These are phyloP conservation scores for Kockovaella imperatae DNA, from an alignment of 768 basidiomycete species.

Conservation along the genomic window DNA sequence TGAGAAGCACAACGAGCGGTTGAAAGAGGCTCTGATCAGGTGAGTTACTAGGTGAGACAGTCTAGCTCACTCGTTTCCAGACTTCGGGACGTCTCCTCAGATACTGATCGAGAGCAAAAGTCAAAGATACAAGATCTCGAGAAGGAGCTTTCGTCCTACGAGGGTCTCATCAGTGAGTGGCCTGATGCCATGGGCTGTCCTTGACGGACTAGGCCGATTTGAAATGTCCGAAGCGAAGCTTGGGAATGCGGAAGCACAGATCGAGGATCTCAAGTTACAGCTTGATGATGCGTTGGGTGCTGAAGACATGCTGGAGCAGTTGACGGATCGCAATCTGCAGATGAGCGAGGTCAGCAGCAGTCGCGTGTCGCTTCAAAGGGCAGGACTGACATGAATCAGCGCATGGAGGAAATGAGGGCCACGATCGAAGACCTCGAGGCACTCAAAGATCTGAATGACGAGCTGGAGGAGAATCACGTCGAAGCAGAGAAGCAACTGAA, in stretches of 20 bases:
- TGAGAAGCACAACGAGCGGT: conserved; percentile 89
- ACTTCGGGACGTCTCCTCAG: conserved; percentile 77
- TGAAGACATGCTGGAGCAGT: conserved; percentile 89
- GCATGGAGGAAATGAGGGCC: conserved; percentile 95
- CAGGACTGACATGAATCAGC: conserved; percentile 49
- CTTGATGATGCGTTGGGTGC: conserved; percentile 91
- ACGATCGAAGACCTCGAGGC: conserved; percentile 94
- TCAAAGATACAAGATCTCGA: conserved; percentile 78
- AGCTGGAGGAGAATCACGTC: conserved; percentile 90
- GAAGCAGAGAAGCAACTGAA: conserved; percentile 87
- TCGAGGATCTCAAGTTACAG: conserved; percentile 88
- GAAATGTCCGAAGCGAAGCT: conserved; percentile 72
- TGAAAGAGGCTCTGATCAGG: conserved; percentile 90
- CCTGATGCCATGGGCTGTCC: not conserved
- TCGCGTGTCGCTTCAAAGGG: not conserved
- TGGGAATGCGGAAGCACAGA: conserved; percentile 77
- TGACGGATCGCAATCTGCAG: conserved; percentile 87
- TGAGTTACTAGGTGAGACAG: conserved; percentile 39
- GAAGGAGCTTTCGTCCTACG: conserved; percentile 67
- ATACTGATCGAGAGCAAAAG: conserved; percentile 78
- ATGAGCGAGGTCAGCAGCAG: conserved; percentile 71
- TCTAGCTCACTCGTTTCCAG: conserved; percentile 46
- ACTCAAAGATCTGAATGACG: conserved; percentile 90
- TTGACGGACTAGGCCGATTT: conserved; percentile 57
- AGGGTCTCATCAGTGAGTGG: conserved; percentile 67